These are phyloP conservation scores for Narthecium ossifragum DNA, from an alignment of 106 monocot genomes.

Conservation along the genomic window DNA sequence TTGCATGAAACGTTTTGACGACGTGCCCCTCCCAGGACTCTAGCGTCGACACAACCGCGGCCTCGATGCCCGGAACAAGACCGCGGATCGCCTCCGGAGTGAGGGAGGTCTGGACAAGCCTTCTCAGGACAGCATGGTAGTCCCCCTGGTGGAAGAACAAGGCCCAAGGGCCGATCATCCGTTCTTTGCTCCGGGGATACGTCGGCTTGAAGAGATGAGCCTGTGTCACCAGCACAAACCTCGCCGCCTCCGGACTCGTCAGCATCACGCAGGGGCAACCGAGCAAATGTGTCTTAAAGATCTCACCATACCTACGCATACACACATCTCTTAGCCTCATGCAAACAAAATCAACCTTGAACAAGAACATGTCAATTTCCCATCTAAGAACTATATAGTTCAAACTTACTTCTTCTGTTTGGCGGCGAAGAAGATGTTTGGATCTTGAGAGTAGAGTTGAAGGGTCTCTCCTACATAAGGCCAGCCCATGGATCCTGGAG, in stretches of 20 bases:
- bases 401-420: conserved; percentile 29
- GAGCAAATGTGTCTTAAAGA: conserved; percentile 67
- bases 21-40: conserved; percentile 26
- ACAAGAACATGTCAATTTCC: background rate
- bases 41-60: conserved; percentile 23
- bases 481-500: conserved; percentile 67
- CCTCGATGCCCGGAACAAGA: conserved; percentile 38
- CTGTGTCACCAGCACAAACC: conserved; percentile 58
- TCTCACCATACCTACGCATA: conserved; percentile 68
- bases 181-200: conserved; percentile 77
- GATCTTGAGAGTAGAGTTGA: conserved; percentile 56
- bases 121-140: conserved; percentile 51
- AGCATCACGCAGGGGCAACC: conserved; percentile 79
- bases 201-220: conserved; percentile 67
- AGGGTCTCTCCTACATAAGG: conserved; percentile 65
- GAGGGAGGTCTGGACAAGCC: conserved; percentile 40
- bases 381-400: background rate
- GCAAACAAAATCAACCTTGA: background rate
- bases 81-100: conserved; percentile 41
- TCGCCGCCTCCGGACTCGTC: conserved; percentile 81
- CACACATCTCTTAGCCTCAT: no score
- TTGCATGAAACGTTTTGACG: conserved; percentile 41
- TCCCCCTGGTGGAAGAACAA: conserved; percentile 80
- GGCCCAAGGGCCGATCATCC: conserved; percentile 66
- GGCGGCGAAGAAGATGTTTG: conserved; percentile 40